Evolutionary conservation across 2,329 filamentous ascomycete genomes (phyloP), one percentile per base, ranked within the genome.

Genomic region (Epichloe scottii): DNA sequence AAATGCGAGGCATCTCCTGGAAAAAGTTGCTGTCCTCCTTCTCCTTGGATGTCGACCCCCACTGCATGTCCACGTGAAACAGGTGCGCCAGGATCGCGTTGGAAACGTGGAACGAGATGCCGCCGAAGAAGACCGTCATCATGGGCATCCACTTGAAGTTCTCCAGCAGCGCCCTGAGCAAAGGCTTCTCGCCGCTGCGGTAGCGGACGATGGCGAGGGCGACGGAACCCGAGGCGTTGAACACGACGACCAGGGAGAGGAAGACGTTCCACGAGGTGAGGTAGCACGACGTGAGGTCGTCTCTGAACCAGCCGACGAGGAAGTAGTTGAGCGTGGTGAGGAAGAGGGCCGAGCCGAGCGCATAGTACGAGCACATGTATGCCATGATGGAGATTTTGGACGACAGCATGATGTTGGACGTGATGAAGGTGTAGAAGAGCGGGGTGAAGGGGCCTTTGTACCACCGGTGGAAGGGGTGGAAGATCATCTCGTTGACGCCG

Each of bases 351-450:
- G 78, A 77, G 3, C 77, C 84, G 52, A 89, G 79, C 21, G 84
- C 84, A 59, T 85, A 86, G 68, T 87, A 85, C 5, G 83, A 85
- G 54, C 79, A 81, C 55, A 86, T 80, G 63, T 86, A 86, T 2
- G 81, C 79, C 59, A 87, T 67, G 60, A 88, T 85, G 39, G 82
- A 86, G 56, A 87, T 66, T 65, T 88, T 88, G 44, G 80, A 83
- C 7, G 79, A 77, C 44, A 82, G 67, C 17, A 75, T 76, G 57
- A 86, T 84, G 59, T 78, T 77, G 53, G 76, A 80, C 55, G 68
- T 68, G 30, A 85, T 63, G 62, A 85, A 85, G 33, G 68, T 69
- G 51, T 70, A 67, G 70, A 86, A 85, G 5, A 87, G 74, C 3
- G 73, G 72, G 0, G 84, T 86, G 57, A 87, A 81, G 0, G 82